Percentiles rank a stretch among this genome's conserved stretches.
phyloP scores from a whole-genome alignment of 2,329 filamentous ascomycete species.

The Colletotrichum karsti region DNA sequence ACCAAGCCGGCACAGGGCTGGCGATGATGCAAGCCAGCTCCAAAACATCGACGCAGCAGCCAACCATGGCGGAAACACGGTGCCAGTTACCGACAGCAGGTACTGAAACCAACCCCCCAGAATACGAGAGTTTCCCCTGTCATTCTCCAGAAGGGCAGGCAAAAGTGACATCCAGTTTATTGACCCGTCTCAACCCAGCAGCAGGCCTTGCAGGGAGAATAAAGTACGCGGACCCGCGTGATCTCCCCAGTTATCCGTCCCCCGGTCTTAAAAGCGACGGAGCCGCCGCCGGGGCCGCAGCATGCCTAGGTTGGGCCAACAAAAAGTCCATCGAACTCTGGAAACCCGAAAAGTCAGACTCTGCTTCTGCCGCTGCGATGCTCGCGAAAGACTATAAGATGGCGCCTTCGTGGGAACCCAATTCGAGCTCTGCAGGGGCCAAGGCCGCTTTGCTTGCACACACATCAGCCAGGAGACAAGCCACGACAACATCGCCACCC shows the following conservation, averaged over 20 bases:
- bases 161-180: neutral
- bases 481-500: conserved; percentile 44
- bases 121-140: conserved; percentile 18
- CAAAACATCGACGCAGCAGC: conserved; percentile 22
- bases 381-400: conserved; percentile 53
- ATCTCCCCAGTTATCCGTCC: conserved; percentile 80
- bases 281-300: conserved; percentile 77
- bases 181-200: neutral
- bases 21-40: conserved; percentile 27
- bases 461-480: conserved; percentile 41
- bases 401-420: conserved; percentile 67
- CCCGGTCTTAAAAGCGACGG: conserved; percentile 64
- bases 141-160: neutral
- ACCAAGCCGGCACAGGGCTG: conserved; percentile 24
- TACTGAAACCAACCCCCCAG: conserved; percentile 19
- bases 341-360: conserved; percentile 68
- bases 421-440: conserved; percentile 71
- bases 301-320: conserved; percentile 76
- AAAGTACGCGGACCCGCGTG: conserved; percentile 76
- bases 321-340: conserved; percentile 72
- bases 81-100: conserved; percentile 26
- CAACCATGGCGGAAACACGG: conserved; percentile 28
- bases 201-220: conserved; percentile 52
- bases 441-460: conserved; percentile 77
- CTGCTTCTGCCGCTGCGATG: conserved; percentile 53